Percentiles rank a stretch among this genome's conserved stretches.
These are phyloP conservation scores for Fusarium annulatum DNA, from an alignment of 2,329 filamentous ascomycete species.

Conservation along the genomic window DNA sequence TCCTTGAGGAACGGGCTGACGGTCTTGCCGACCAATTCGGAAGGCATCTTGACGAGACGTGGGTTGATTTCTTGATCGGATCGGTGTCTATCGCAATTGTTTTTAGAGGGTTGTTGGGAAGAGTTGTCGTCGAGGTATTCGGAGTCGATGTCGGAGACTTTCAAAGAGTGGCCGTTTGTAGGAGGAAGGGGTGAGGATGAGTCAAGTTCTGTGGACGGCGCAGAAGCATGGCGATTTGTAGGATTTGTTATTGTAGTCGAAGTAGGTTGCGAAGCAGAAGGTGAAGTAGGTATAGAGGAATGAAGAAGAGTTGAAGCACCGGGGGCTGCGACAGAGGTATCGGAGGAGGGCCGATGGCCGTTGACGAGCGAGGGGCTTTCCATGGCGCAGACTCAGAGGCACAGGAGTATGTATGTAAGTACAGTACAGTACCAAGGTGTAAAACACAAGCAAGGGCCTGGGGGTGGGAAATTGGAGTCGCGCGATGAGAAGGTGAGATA, in stretches of 20 bases:
- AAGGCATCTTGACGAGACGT: conserved; percentile 67
- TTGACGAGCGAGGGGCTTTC: conserved; percentile 42
- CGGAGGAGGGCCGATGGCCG: conserved; percentile 40
- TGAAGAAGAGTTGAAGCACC: conserved; percentile 16
- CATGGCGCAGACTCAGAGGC: conserved; percentile 35
- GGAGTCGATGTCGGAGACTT: conserved; percentile 14
- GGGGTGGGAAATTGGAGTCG: conserved; percentile 37
- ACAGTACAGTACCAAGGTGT: background rate
- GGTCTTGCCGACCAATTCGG: conserved; percentile 78
- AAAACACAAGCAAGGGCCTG: conserved; percentile 27
- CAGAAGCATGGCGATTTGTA: conserved; percentile 39
- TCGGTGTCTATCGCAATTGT: conserved; percentile 64
- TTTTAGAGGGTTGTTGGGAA: conserved; percentile 48
- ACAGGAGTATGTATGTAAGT: conserved; percentile 7
- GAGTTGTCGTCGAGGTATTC: conserved; percentile 20
- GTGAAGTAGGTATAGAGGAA: conserved; percentile 26
- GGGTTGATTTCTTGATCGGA: conserved; percentile 61
- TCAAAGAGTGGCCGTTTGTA: conserved; percentile 31
- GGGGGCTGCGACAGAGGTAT: conserved; percentile 23
- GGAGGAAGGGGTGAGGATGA: conserved; percentile 19
- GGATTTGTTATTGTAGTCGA: conserved; percentile 10
- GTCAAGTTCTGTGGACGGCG: conserved; percentile 13
- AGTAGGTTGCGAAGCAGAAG: conserved; percentile 18
- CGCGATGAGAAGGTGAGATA: conserved; percentile 46
- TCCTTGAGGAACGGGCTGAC: conserved; percentile 89